Conservation (phyloP, 2,329 filamentous ascomycete species). For the Xylaria sp. region DNA sequence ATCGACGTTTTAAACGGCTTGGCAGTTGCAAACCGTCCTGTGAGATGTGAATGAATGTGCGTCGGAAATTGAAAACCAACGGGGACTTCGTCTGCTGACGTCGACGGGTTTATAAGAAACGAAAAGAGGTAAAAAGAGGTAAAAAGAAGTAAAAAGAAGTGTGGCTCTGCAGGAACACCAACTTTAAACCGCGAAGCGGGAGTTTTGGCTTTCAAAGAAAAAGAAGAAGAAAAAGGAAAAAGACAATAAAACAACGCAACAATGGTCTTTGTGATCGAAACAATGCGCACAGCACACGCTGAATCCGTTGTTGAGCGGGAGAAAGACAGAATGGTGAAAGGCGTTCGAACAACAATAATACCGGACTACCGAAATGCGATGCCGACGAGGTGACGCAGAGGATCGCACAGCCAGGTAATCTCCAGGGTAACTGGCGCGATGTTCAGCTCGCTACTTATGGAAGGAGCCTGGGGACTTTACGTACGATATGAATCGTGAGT, state of each 20-base stretch:
- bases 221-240: not conserved
- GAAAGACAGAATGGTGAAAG: not conserved
- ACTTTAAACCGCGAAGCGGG: not conserved
- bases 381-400: not conserved
- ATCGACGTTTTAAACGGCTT: not conserved
- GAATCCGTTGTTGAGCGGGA: not conserved
- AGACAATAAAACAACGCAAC: not conserved
- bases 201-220: not conserved
- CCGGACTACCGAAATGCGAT: not conserved
- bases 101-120: too few relatives aligned
- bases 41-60: not conserved
- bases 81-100: too few relatives aligned
- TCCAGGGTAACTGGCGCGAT: conserved; percentile 40
- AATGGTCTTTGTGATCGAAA: not conserved
- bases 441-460: conserved; percentile 29
- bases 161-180: not conserved
- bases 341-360: not conserved
- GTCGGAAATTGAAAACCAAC: not conserved
- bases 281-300: not conserved
- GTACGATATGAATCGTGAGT: not conserved
- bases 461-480: not conserved
- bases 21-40: not conserved
- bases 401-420: not conserved
- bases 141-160: too few relatives aligned
- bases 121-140: too few relatives aligned